Evolutionary conservation across 2,329 filamentous ascomycete genomes (phyloP).

Genomic region (Scleromitrula shiraiana): DNA sequence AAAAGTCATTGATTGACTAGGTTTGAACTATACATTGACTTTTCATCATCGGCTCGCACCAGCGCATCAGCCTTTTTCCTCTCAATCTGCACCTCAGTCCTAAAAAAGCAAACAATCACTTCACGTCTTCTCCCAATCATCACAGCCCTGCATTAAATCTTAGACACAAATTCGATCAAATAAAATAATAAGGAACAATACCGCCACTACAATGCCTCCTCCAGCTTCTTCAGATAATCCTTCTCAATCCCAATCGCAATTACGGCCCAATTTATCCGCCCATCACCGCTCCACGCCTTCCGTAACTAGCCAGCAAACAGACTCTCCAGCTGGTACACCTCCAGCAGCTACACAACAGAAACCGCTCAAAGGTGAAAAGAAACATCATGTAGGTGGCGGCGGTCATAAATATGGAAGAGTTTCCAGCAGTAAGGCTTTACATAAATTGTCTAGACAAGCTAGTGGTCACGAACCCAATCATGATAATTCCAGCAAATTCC

Average conservation of each 20-base stretch:
- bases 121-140: not conserved
- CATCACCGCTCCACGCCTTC: slow-evolving; percentile 22
- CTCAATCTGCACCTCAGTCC: slow-evolving; percentile 5
- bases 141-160: slow-evolving; percentile 8
- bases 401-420: slow-evolving; percentile 15
- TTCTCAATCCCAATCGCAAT: slow-evolving; percentile 13
- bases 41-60: slow-evolving; percentile 8
- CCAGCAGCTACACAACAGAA: slow-evolving; percentile 24
- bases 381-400: slow-evolving; percentile 27
- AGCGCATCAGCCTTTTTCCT: slow-evolving; percentile 5
- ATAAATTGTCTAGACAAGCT: slow-evolving; percentile 18
- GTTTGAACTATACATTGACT: no score
- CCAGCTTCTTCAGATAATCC: slow-evolving; percentile 3
- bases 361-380: slow-evolving; percentile 9
- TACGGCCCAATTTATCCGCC: slow-evolving; percentile 13
- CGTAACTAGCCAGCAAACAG: slow-evolving; percentile 13
- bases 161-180: not conserved
- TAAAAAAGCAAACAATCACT: slow-evolving; percentile 18
- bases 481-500: slow-evolving; percentile 25
- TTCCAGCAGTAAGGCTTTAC: slow-evolving; percentile 25
- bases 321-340: slow-evolving; percentile 15
- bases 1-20: no score
- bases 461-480: slow-evolving; percentile 18
- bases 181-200: not conserved
- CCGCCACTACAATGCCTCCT: slow-evolving; percentile 5